Percentiles rank a stretch among this genome's conserved stretches.
phyloP scores from a whole-genome alignment of 192 early-diverging fungal species.

The Chytriomyces sp. region DNA sequence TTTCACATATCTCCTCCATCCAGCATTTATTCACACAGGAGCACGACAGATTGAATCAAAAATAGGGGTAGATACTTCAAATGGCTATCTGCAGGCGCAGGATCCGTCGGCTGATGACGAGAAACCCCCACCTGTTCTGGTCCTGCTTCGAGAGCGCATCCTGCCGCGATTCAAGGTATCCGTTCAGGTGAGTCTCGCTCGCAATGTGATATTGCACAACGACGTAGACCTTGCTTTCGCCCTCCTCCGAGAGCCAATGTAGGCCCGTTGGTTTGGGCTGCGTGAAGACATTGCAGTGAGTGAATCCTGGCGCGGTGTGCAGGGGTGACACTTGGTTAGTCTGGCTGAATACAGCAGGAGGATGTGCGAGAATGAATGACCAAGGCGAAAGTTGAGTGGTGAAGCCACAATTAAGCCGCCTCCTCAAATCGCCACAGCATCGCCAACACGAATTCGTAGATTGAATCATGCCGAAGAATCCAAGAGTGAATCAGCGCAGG shows the following conservation, averaged over 20 bases:
- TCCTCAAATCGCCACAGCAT: too few species aligned
- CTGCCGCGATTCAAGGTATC: slow-evolving; percentile 41
- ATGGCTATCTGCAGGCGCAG: slow-evolving; percentile 30
- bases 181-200: slow-evolving; percentile 40
- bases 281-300: slow-evolving; percentile 40
- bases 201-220: slow-evolving; percentile 54
- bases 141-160: slow-evolving; percentile 34
- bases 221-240: slow-evolving; percentile 46
- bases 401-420: too few species aligned
- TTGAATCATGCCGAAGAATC: too few species aligned
- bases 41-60: neutral
- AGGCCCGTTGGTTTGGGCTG: slow-evolving; percentile 51
- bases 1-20: neutral
- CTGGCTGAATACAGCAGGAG: neutral
- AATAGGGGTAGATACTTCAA: neutral
- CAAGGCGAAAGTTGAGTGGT: neutral
- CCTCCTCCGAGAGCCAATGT: slow-evolving; percentile 51
- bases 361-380: neutral
- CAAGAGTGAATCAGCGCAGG: too few species aligned
- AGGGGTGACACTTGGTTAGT: neutral
- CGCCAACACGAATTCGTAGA: too few species aligned
- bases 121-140: slow-evolving; percentile 32
- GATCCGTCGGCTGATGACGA: slow-evolving; percentile 43
- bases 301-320: slow-evolving; percentile 38
- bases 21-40: neutral